phyloP scores from a whole-genome alignment of 202 grass and related monocot species.

The Miscanthus sacchariflorus region DNA sequence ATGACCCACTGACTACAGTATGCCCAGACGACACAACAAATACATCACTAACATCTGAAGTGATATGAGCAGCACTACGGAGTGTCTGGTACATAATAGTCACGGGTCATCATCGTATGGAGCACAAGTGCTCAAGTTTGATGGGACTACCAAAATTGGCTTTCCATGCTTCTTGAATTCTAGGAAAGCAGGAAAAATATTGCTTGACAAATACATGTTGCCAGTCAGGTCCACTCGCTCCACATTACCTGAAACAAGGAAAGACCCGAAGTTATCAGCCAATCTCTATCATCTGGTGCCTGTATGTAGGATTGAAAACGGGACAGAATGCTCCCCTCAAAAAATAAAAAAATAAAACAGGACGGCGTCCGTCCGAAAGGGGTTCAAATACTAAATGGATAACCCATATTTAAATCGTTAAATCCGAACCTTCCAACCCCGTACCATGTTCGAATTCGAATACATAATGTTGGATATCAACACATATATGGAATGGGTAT shows the following conservation, averaged over 20 bases:
- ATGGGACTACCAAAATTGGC: slow-evolving; percentile 54
- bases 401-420: background rate
- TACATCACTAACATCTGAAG: background rate
- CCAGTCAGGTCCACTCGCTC: slow-evolving; percentile 57
- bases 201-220: slow-evolving; percentile 56
- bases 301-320: background rate
- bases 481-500: background rate
- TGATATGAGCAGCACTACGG: background rate
- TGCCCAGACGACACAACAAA: background rate
- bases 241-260: slow-evolving; percentile 58
- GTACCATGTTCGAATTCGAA: background rate
- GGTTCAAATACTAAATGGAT: background rate
- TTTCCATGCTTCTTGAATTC: slow-evolving; percentile 62
- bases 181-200: slow-evolving; percentile 40
- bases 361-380: background rate
- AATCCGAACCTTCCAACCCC: background rate
- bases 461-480: background rate
- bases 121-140: slow-evolving; percentile 6
- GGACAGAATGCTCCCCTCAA: background rate
- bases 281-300: background rate
- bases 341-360: too few relatives aligned
- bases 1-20: background rate
- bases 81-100: background rate
- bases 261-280: background rate
- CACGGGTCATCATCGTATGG: slow-evolving; percentile 80